These are phyloP conservation scores for Bacidia rubella DNA, from an alignment of 495 filamentous ascomycete species.

Conservation along the genomic window DNA sequence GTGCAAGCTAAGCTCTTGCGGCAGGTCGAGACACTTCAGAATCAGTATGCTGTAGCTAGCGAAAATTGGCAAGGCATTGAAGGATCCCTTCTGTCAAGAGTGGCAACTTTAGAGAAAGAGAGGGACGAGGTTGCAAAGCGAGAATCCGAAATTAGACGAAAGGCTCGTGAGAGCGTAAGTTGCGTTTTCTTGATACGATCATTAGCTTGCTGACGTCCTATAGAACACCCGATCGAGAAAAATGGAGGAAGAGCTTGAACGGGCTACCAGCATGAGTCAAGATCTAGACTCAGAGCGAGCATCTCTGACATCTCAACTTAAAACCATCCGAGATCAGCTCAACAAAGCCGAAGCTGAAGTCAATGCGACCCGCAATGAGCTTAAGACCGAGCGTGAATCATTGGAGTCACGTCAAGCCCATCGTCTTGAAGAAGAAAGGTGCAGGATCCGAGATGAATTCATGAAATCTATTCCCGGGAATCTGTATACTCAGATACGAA, in stretches of 20 bases:
- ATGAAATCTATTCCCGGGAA: slow-evolving; percentile 20
- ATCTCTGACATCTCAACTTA: slow-evolving; percentile 49
- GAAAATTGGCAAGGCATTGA: slow-evolving; percentile 98
- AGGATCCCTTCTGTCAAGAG: slow-evolving; percentile 58
- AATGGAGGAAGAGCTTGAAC: slow-evolving; percentile 73
- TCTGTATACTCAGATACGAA: slow-evolving; percentile 33
- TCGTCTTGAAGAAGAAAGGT: slow-evolving; percentile 57
- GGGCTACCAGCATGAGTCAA: slow-evolving; percentile 47
- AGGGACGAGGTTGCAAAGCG: slow-evolving; percentile 71
- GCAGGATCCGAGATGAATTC: slow-evolving; percentile 56
- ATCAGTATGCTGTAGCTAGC: slow-evolving; percentile 83
- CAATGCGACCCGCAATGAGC: slow-evolving; percentile 42
- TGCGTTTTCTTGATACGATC: background rate
- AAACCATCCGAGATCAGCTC: slow-evolving; percentile 47
- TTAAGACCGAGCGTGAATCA: slow-evolving; percentile 55
- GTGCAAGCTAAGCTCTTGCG: slow-evolving; percentile 80
- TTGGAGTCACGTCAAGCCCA: slow-evolving; percentile 48
- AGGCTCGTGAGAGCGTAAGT: slow-evolving; percentile 71
- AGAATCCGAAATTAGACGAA: slow-evolving; percentile 73
- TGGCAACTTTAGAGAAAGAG: slow-evolving; percentile 72
- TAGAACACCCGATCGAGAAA: slow-evolving; percentile 63
- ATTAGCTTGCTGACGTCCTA: slow-evolving; percentile 10
- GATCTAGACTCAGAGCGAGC: slow-evolving; percentile 43
- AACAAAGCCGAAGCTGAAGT: slow-evolving; percentile 53
- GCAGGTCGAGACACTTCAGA: slow-evolving; percentile 91